Conservation (phyloP, 1,284 basidiomycete genomes). For the Boletus mariae region DNA sequence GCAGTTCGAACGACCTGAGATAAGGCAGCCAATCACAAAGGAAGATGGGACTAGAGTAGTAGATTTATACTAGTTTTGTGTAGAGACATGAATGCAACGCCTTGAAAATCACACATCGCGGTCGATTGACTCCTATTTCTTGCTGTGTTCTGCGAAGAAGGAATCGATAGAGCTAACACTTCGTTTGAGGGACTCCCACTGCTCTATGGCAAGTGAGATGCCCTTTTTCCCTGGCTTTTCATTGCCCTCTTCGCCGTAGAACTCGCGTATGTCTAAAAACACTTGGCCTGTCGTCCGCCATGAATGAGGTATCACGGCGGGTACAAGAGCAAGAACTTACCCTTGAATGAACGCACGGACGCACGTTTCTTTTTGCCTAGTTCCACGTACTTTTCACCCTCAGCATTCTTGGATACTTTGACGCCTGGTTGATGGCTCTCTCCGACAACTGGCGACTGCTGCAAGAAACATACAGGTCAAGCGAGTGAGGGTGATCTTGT, state of each 20-base stretch:
- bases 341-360: constrained; percentile 71
- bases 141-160: constrained; percentile 45
- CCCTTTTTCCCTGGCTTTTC: constrained; percentile 82
- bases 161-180: constrained; percentile 46
- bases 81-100: neutral
- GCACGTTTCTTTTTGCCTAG: constrained; percentile 70
- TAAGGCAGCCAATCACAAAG: neutral
- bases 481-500: neutral
- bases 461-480: constrained; percentile 18
- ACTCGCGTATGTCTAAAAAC: constrained; percentile 78
- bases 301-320: neutral
- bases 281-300: constrained; percentile 37
- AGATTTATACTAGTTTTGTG: constrained; percentile 3
- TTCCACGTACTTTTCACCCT: constrained; percentile 64
- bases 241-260: constrained; percentile 52
- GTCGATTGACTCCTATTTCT: constrained; percentile 21
- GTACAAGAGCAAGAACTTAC: constrained; percentile 21
- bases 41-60: constrained; percentile 2
- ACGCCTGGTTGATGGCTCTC: constrained; percentile 1
- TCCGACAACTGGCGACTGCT: constrained; percentile 10
- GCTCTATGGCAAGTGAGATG: constrained; percentile 66
- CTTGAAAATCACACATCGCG: neutral
- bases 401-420: constrained; percentile 30
- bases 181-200: constrained; percentile 62
- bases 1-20: no score